Base-by-base conservation (phyloP, 139 green algal species). In the Chlorella sp. region DNA sequence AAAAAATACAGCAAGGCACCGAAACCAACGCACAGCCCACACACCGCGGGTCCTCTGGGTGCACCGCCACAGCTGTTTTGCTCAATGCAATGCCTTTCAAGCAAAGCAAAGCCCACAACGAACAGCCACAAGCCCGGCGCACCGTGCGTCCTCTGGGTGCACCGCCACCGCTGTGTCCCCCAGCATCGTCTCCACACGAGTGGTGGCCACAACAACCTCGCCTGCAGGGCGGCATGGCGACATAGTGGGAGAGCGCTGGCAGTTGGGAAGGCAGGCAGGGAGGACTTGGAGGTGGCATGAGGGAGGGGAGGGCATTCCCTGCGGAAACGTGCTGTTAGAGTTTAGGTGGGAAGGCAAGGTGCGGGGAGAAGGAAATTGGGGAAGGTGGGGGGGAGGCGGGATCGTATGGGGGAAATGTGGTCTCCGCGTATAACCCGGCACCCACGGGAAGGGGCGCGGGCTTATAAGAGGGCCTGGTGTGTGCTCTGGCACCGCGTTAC, bases 101-200 rank as follows among this genome's bases (percentile, higher is more conserved):
- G 11, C 64, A 71, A 71, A 14, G 96, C 36, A 99, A 2, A 16
- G 64, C 64, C 21, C 21, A 32, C 21, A n/a, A n/a, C n/a, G n/a
- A n/a, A 32, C 66, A 75, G 66, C 19, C 5, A 11, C 18, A 75
- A 22, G 5, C 5, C 18, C 66, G 21, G 21, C 77, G 28, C 68
- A 95, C 91, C 96, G 93, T 34, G 91, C 57, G 91, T 99, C 98
- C 7, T 99, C 96, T 28, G 98, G 98, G 93, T 99, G 96, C 86
- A 99, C 97, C 0, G 97, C 97, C 66, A 99, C 96, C 4, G 97
- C 98, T 1, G 97, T 98, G 89, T 99, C 98, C 26, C 97, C 98
- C 78, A 99, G 92, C 93, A 99, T 98, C 37, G 98, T 99, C 94
- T 99, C 98, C 16, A 94, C 94, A 32, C 97, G 95, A 14, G 97